Percentiles rank a stretch among this genome's conserved stretches.
Conservation (phyloP, 306 rosid genomes). For the Parietaria judaica region DNA sequence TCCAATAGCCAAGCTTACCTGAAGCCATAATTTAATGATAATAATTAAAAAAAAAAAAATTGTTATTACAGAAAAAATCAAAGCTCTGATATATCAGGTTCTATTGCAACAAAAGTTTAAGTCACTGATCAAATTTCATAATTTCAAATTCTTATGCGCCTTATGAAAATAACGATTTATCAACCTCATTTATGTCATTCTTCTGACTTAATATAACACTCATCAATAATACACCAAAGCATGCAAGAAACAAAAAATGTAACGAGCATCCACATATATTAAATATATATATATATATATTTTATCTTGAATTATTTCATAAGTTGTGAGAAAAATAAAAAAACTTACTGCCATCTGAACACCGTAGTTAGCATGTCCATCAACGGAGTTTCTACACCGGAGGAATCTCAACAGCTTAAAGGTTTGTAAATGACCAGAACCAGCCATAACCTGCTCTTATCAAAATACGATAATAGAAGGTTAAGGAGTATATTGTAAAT, state of each 20-base stretch:
- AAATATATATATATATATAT: background rate
- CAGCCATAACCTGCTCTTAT: conserved; percentile 82
- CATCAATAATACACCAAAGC: background rate
- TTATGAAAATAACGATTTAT: background rate
- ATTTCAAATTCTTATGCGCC: conserved; percentile 4
- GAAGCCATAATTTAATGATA: conserved; percentile 13
- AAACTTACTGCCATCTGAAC: conserved; percentile 94
- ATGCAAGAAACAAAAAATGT: background rate
- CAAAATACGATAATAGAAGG: conserved; percentile 23
- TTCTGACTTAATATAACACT: background rate
- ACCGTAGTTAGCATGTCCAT: conserved; percentile 87
- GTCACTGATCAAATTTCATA: background rate
- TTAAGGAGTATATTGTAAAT: conserved; percentile 3
- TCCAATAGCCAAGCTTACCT: conserved; percentile 94
- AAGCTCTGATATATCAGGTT: too few relatives aligned
- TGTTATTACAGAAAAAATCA: too few relatives aligned
- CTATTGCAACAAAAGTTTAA: too few relatives aligned
- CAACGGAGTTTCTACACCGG: conserved; percentile 81
- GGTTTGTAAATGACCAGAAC: conserved; percentile 93
- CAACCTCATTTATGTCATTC: background rate
- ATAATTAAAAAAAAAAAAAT: too few relatives aligned
- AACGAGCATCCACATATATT: background rate
- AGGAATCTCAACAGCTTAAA: conserved; percentile 77
- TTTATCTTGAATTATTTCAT: too few relatives aligned
- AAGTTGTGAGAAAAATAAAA: background rate